phyloP scores from a whole-genome alignment of 2,329 filamentous ascomycete genomes.

The Aspergillus amoenus region DNA sequence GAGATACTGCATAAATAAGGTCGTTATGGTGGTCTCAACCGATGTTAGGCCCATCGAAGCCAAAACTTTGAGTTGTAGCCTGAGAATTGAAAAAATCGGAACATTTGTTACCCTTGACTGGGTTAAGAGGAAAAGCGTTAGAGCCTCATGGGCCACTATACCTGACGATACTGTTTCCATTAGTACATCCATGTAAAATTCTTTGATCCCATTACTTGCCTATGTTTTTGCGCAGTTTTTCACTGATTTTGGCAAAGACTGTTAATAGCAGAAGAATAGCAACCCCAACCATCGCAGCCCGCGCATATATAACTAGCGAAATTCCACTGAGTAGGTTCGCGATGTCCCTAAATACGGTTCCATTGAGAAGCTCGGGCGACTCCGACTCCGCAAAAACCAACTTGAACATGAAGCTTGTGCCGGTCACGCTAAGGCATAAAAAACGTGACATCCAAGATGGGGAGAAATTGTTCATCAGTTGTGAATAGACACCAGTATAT shows the following conservation, averaged over 20 bases:
- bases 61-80: conserved; percentile 58
- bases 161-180: conserved; percentile 18
- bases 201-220: conserved; percentile 17
- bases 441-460: conserved; percentile 23
- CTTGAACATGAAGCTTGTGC: conserved; percentile 77
- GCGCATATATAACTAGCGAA: conserved; percentile 51
- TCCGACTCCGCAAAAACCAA: conserved; percentile 83
- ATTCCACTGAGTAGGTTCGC: conserved; percentile 39
- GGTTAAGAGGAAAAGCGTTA: conserved; percentile 77
- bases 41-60: conserved; percentile 41
- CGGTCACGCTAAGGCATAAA: conserved; percentile 44
- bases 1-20: conserved; percentile 73
- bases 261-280: conserved; percentile 27
- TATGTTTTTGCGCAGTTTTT: not conserved
- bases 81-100: conserved; percentile 77
- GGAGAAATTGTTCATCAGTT: conserved; percentile 38
- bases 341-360: conserved; percentile 33
- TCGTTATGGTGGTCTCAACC: conserved; percentile 65
- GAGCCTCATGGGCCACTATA: conserved; percentile 59
- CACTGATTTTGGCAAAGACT: conserved; percentile 17
- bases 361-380: conserved; percentile 72
- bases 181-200: conserved; percentile 3
- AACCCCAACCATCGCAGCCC: conserved; percentile 52
- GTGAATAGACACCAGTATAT: conserved; percentile 62
- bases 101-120: conserved; percentile 85